These are phyloP conservation scores for Sarcocystis neurona DNA, from an alignment of 169 alveolate genomes.

Conservation along the genomic window DNA sequence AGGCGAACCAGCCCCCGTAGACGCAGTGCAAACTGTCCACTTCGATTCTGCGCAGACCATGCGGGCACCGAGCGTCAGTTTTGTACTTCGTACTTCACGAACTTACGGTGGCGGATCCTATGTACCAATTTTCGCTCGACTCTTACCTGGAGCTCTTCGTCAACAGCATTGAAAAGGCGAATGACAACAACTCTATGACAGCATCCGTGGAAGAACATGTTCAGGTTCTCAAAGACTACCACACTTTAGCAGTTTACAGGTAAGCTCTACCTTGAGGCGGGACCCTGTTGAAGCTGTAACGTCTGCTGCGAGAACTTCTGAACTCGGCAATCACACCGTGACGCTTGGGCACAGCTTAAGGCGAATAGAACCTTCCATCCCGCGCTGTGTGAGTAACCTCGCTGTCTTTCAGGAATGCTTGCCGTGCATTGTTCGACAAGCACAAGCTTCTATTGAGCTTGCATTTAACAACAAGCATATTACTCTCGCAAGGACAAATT, in stretches of 20 bases:
- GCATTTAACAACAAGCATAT: slow-evolving; percentile 84
- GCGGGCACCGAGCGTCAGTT: slow-evolving; percentile 89
- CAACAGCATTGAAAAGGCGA: slow-evolving; percentile 81
- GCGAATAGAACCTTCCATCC: too few species aligned
- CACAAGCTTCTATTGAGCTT: slow-evolving; percentile 90
- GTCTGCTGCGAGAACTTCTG: too few species aligned
- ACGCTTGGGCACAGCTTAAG: too few species aligned
- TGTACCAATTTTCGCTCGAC: slow-evolving; percentile 93
- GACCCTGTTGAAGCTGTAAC: not conserved
- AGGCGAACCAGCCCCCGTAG: too few species aligned
- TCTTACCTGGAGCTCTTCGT: slow-evolving; percentile 86
- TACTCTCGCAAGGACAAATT: slow-evolving; percentile 79
- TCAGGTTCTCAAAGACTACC: slow-evolving; percentile 79
- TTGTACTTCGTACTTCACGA: slow-evolving; percentile 91
- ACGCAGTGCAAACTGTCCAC: too few species aligned
- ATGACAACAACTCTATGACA: slow-evolving; percentile 72
- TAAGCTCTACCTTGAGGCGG: not conserved
- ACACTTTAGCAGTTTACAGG: slow-evolving; percentile 77
- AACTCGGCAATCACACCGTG: too few species aligned
- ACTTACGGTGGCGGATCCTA: slow-evolving; percentile 88
- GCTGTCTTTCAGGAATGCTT: slow-evolving; percentile 73
- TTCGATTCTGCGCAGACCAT: slow-evolving; percentile 79
- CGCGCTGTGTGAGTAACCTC: too few species aligned
- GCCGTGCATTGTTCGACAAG: slow-evolving; percentile 91
- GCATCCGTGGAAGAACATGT: slow-evolving; percentile 82